Evolutionary conservation across 192 early-diverging fungal species (phyloP), one percentile per base, ranked within the genome.

Genomic region (Backusella parvicylindrica): DNA sequence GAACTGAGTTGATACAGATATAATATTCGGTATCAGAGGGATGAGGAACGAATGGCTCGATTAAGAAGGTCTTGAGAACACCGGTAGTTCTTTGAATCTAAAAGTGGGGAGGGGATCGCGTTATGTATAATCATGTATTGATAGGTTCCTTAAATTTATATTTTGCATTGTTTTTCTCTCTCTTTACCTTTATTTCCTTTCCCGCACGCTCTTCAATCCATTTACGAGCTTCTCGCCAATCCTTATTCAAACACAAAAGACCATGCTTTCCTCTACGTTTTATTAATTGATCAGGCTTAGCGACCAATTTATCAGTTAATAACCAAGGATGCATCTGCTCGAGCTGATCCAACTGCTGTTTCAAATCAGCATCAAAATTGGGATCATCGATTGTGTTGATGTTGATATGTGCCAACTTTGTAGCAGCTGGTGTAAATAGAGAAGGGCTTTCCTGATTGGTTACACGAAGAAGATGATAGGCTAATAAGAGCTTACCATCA

Each of bases 201-300:
- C 94, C 95, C 26, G 96, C 96, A 37, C 93, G 86, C 81, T 92
- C 90, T 71, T 84, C 85, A 83, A 99, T 93, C 97, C 97, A 99
- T 78, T 91, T 78, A 85, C 92, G 93, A 72, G 91, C 95, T 60
- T 90, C 84, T 8, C 81, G 56, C 96, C 96, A 99, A 75, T 94
- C 89, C 47, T 95, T 90, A 82, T 97, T 96, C 77, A 99, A 91
- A 65, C 94, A 89, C 33, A 99, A 86, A 53, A 99, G 87, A 60
- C 96, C 96, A 77, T 94, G 92, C 89, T 99, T 99, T 41, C 97
- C 97, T 70, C 97, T 86, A 71, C 97, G 92, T 87, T 99, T 99
- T 85, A 99, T 98, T 60, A 99, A 86, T 83, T 98, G 96, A 83
- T 99, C 96, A 30, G 97, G 97, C 85, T 99, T 99, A 81, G 92